phyloP scores from a whole-genome alignment of 306 rosid genomes.

The Glycine soja region DNA sequence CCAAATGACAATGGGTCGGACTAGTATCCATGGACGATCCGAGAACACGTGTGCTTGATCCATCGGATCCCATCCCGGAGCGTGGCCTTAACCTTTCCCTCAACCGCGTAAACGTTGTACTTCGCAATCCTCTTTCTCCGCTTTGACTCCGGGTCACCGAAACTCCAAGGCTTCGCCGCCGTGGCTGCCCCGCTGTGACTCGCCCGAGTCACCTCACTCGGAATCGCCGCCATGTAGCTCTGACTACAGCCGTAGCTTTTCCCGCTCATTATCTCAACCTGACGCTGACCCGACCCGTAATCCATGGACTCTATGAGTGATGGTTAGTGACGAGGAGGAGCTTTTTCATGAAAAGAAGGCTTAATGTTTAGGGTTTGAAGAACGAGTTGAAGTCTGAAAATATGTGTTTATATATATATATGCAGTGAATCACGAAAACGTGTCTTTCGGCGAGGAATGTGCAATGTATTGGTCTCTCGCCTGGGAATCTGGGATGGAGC shows the following conservation, averaged over 20 bases:
- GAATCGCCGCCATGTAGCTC: constrained; percentile 32
- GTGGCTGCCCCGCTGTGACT: constrained; percentile 42
- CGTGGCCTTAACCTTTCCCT: constrained; percentile 72
- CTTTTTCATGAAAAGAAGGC: background rate
- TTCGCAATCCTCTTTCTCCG: constrained; percentile 75
- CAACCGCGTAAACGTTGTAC: constrained; percentile 74
- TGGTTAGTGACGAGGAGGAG: background rate
- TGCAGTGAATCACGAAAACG: constrained; percentile 32
- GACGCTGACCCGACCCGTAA: constrained; percentile 50
- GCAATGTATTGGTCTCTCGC: constrained; percentile 26
- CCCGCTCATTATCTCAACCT: constrained; percentile 74
- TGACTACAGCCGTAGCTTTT: constrained; percentile 51
- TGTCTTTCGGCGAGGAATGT: constrained; percentile 22
- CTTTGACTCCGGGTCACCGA: constrained; percentile 61
- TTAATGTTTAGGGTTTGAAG: constrained; percentile 36
- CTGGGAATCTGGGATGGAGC: constrained; percentile 24
- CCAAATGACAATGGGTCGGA: background rate
- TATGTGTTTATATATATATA: background rate
- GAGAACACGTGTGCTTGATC: constrained; percentile 78
- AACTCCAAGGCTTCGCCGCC: constrained; percentile 63
- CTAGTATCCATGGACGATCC: constrained; percentile 69
- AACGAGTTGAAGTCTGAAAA: background rate
- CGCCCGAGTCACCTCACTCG: constrained; percentile 35
- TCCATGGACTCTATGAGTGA: constrained; percentile 50
- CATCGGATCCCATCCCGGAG: constrained; percentile 70